Evolutionary conservation across 164 flowering plant genomes (phyloP), one percentile per base, ranked within the genome.

Genomic region (Macadamia tetraphylla): DNA sequence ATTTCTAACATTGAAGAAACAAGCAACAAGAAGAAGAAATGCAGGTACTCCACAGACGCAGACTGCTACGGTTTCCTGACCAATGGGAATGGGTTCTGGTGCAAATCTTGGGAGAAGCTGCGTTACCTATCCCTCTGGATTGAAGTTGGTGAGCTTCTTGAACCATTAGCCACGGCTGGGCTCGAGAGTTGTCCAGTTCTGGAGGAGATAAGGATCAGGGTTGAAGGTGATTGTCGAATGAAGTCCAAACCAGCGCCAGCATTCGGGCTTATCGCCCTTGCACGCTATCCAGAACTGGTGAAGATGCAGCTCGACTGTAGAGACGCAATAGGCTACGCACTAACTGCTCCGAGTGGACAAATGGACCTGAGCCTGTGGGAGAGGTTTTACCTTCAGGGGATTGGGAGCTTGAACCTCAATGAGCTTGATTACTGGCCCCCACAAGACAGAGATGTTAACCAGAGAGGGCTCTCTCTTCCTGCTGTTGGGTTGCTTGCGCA

Each of bases 371-470:
- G 91, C 80, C 63, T 85, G 55, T 95, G 99, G 98, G 98, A 95
- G 73, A 76, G 99, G 75, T 95, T 88, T 73, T 87, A 79, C 75
- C 70, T 95, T 62, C 80, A 62, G 40, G 98, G 97, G 35, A 84
- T 95, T 2, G 79, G 80, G 56, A 53, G 63, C 30, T 67, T 92
- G 79, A 79, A 62, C 1, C 85, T 92, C 9, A 76, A 43, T 60
- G 96, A 91, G 74, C 90, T 95, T 6, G 89, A 95, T 76, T 95
- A 95, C 63, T 95, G 99, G 99, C 97, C 96, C 1, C 97, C 97
- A 6, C 99, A 95, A 55, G 99, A 95, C 73, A 75, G 87, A 78
- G 97, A 92, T 55, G 89, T 95, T 9, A 90, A 92, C 74, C 91
- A 87, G 73, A 80, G 99, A 81, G 81, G 97, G 64, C 76, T 95